These are phyloP conservation scores for Psilocybe cubensis DNA, from an alignment of 768 basidiomycete genomes.

Conservation along the genomic window DNA sequence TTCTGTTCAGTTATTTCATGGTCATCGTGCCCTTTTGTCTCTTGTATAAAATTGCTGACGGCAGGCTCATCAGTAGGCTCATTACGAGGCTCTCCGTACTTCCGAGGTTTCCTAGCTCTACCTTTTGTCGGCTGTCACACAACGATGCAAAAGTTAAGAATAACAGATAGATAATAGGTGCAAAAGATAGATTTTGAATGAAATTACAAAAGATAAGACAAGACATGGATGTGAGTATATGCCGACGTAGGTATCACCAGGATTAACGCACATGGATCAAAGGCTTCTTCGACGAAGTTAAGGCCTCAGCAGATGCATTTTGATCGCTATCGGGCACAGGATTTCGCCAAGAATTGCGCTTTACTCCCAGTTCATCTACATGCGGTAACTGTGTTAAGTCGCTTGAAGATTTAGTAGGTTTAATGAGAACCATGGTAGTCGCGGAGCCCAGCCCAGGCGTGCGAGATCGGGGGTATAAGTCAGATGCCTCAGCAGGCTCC, in stretches of 20 bases:
- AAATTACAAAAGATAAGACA: constrained; percentile 27
- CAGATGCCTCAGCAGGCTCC: constrained; percentile 18
- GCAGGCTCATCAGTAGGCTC: background rate
- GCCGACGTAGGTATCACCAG: constrained; percentile 56
- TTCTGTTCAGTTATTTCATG: background rate
- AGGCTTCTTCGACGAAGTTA: constrained; percentile 60
- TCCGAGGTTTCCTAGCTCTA: constrained; percentile 70
- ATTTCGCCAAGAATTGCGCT: constrained; percentile 26
- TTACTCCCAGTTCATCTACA: constrained; percentile 54
- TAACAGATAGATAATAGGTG: constrained; percentile 27
- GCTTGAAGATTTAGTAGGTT: constrained; percentile 50
- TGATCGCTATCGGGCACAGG: constrained; percentile 22
- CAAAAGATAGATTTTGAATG: constrained; percentile 30
- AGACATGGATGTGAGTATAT: constrained; percentile 47
- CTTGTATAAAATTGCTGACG: background rate
- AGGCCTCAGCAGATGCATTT: constrained; percentile 33
- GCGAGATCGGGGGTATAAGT: constrained; percentile 32
- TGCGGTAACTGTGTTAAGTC: constrained; percentile 48
- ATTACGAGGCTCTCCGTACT: constrained; percentile 19
- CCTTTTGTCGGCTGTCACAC: constrained; percentile 71
- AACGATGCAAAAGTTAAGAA: constrained; percentile 8
- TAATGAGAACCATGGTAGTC: constrained; percentile 73
- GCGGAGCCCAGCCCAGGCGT: constrained; percentile 65
- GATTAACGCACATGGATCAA: constrained; percentile 88
- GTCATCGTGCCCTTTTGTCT: background rate